phyloP scores from a whole-genome alignment of 2,329 filamentous ascomycete genomes.

The Fusarium staphyleae region DNA sequence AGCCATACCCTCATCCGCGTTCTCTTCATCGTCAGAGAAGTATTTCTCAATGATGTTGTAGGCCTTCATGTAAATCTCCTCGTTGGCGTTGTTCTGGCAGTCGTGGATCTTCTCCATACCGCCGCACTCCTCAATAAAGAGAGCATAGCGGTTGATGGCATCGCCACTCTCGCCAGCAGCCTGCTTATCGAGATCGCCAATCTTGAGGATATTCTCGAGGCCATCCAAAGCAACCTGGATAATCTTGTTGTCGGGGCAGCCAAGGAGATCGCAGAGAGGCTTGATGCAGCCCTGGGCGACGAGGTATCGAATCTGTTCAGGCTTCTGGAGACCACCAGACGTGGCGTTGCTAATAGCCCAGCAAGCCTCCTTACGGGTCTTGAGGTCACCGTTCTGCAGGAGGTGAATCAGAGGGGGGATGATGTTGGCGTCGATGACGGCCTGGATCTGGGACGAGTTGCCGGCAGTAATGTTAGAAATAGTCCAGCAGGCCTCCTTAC shows the following conservation, averaged over 20 bases:
- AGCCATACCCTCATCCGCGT: constrained; percentile 81
- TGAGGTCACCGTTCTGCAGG: constrained; percentile 94
- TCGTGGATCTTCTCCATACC: constrained; percentile 99
- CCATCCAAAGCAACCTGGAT: constrained; percentile 98
- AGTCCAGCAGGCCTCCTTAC: constrained; percentile 99
- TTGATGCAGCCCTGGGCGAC: constrained; percentile 95
- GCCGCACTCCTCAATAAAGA: constrained; percentile 98
- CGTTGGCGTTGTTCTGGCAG: constrained; percentile 99
- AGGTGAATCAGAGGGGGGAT: constrained; percentile 96
- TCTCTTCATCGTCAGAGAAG: constrained; percentile 98
- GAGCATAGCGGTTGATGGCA: constrained; percentile 92
- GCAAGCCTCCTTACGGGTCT: constrained; percentile 98
- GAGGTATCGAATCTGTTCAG: constrained; percentile 96
- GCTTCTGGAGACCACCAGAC: constrained; percentile 96
- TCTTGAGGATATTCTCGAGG: constrained; percentile 99
- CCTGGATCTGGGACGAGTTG: constrained; percentile 96
- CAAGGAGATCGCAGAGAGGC: constrained; percentile 92
- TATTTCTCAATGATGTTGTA: constrained; percentile 99
- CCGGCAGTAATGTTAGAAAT: constrained; percentile 99
- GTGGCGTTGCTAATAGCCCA: constrained; percentile 99
- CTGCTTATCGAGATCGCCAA: constrained; percentile 98
- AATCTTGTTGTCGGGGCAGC: constrained; percentile 99
- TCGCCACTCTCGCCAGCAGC: constrained; percentile 76
- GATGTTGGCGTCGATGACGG: constrained; percentile 95
- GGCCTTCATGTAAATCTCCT: constrained; percentile 99